Percentiles rank a stretch among this genome's conserved stretches.
Conservation (phyloP, 805 yeast species). For the Monosporozyma solicola region DNA sequence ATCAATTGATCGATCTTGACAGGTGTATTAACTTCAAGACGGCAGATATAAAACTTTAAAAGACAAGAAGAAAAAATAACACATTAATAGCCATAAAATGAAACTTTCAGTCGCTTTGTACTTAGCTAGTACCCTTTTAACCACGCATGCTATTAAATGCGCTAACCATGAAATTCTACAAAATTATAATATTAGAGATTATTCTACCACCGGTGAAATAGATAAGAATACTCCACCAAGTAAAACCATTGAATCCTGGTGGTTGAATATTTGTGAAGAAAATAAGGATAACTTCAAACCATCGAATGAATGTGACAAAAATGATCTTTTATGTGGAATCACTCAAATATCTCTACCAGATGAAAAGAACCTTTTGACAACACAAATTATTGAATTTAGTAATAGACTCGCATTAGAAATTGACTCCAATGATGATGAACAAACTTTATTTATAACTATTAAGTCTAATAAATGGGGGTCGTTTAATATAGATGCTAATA, state of each 20-base stretch:
- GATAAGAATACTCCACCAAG: constrained; percentile 73
- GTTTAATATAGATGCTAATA: constrained; percentile 36
- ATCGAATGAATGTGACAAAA: constrained; percentile 49
- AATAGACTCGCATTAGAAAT: constrained; percentile 25
- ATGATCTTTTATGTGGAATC: constrained; percentile 73
- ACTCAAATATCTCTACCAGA: constrained; percentile 47
- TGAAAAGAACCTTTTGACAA: constrained; percentile 33
- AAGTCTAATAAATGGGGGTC: constrained; percentile 68
- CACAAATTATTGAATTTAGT: constrained; percentile 54
- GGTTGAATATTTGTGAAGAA: constrained; percentile 57
- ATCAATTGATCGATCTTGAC: not conserved
- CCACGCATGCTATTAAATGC: constrained; percentile 12
- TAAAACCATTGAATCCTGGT: constrained; percentile 52
- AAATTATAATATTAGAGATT: constrained; percentile 20
- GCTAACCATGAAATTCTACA: constrained; percentile 17
- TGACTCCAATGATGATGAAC: constrained; percentile 24
- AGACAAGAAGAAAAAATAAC: not conserved
- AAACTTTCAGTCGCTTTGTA: not conserved
- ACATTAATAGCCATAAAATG: not conserved
- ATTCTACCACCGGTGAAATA: constrained; percentile 35
- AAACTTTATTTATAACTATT: constrained; percentile 33
- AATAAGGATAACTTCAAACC: constrained; percentile 27
- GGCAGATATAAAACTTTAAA: not conserved
- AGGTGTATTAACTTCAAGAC: not conserved
- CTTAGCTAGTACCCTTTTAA: not conserved